Conservation (phyloP, 106 monocot genomes). For the Acorus gramineus region DNA sequence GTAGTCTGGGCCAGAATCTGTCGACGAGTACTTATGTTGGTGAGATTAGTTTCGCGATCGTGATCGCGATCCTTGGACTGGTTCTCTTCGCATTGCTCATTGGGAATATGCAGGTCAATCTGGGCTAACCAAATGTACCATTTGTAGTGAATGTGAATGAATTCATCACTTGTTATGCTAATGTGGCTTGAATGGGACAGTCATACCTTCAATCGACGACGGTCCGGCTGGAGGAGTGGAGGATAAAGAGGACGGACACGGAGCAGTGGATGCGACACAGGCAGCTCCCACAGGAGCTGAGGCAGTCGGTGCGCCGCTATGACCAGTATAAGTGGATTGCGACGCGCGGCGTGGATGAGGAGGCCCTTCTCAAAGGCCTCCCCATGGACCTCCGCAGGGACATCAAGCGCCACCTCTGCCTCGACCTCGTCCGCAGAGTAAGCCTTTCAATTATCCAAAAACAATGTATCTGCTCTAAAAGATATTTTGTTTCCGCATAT, state of each 20-base stretch:
- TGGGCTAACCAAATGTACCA: neutral
- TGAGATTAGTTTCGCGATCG: constrained; percentile 45
- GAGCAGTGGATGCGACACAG: constrained; percentile 58
- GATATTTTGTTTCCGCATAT: too few species aligned
- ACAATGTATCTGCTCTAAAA: too few species aligned
- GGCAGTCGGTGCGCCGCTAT: constrained; percentile 51
- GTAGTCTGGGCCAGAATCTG: constrained; percentile 54
- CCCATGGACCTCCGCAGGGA: constrained; percentile 67
- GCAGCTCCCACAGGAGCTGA: constrained; percentile 53
- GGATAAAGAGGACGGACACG: constrained; percentile 39
- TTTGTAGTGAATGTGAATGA: too few species aligned
- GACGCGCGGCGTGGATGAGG: constrained; percentile 66
- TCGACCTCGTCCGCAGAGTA: constrained; percentile 65
- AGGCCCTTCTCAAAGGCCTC: constrained; percentile 41
- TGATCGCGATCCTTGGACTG: constrained; percentile 54
- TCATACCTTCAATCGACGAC: constrained; percentile 49
- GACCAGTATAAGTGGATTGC: constrained; percentile 74
- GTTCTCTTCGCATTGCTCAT: constrained; percentile 67
- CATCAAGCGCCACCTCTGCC: constrained; percentile 83
- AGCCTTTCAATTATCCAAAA: neutral
- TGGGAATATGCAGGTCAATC: constrained; percentile 62
- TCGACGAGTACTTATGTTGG: constrained; percentile 39
- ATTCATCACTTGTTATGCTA: too few species aligned
- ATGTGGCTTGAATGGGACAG: constrained; percentile 8
- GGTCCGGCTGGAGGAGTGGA: constrained; percentile 40